phyloP scores from a whole-genome alignment of 257 asterid genomes.

The Rehmannia glutinosa region DNA sequence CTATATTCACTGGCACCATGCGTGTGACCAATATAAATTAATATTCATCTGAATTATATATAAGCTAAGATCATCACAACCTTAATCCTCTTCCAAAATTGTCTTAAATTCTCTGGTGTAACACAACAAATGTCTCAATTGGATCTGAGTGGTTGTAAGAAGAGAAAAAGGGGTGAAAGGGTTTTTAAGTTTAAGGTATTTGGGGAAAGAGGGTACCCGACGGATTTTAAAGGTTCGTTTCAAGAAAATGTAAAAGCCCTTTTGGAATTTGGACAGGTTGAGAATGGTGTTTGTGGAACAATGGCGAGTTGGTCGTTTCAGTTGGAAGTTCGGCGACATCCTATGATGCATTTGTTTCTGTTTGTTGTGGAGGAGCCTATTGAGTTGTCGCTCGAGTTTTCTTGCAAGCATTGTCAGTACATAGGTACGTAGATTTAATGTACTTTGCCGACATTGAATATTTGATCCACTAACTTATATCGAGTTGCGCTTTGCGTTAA shows the following conservation, averaged over 20 bases:
- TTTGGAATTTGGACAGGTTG: constrained; percentile 63
- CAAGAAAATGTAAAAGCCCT: constrained; percentile 63
- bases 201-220: constrained; percentile 75
- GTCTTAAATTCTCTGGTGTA: too few relatives aligned
- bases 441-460: too few relatives aligned
- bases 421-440: constrained; percentile 71
- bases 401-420: constrained; percentile 84
- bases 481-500: too few relatives aligned
- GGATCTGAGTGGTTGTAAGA: constrained; percentile 59
- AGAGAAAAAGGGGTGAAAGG: constrained; percentile 74
- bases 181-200: constrained; percentile 79
- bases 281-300: constrained; percentile 43
- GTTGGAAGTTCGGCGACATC: constrained; percentile 78
- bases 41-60: too few relatives aligned
- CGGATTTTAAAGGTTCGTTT: constrained; percentile 60
- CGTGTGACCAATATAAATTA: constrained; percentile 49
- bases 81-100: neutral
- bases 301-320: constrained; percentile 81
- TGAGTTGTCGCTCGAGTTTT: constrained; percentile 50
- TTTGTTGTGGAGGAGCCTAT: constrained; percentile 82
- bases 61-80: neutral
- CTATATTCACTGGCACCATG: constrained; percentile 52
- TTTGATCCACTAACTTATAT: too few relatives aligned
- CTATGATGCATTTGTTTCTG: constrained; percentile 48
- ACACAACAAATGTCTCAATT: constrained; percentile 61